A percentile compares a stretch with the other conserved stretches of the same genome.
phyloP scores from a whole-genome alignment of 345 rosid genomes.

The Corchorus olitorius region DNA sequence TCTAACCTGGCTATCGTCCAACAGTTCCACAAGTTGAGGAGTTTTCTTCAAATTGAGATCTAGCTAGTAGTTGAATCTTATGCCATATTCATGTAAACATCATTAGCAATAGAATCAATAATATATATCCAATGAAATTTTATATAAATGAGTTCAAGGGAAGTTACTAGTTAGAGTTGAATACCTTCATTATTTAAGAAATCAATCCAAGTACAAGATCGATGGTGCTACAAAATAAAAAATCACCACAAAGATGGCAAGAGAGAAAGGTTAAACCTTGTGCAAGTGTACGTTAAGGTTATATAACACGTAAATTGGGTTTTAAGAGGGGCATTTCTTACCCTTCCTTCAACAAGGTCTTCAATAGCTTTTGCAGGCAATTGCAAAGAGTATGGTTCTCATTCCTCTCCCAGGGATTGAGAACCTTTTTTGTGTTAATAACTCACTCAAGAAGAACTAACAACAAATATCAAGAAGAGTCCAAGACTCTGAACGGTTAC shows the following conservation, averaged over 20 bases:
- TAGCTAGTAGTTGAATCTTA: slow-evolving; percentile 92
- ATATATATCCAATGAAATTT: slow-evolving; percentile 2
- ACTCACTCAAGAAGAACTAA: no score
- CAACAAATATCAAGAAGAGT: no score
- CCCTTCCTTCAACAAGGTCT: slow-evolving; percentile 94
- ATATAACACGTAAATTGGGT: not conserved
- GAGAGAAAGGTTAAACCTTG: slow-evolving; percentile 17
- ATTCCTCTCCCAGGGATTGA: slow-evolving; percentile 98
- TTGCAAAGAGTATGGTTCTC: slow-evolving; percentile 97
- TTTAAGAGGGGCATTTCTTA: slow-evolving; percentile 38
- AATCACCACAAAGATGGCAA: slow-evolving; percentile 21
- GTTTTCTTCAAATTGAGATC: slow-evolving; percentile 95
- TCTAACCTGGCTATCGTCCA: slow-evolving; percentile 74
- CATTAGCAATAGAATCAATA: not conserved
- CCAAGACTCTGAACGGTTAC: no score
- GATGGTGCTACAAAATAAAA: slow-evolving; percentile 67
- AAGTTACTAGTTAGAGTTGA: slow-evolving; percentile 18
- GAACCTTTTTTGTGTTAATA: slow-evolving; percentile 75
- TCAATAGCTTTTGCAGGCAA: slow-evolving; percentile 99
- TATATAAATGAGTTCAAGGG: not conserved
- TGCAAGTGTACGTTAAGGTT: slow-evolving; percentile 7
- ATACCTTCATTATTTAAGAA: slow-evolving; percentile 95
- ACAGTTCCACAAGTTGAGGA: slow-evolving; percentile 89
- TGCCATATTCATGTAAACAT: slow-evolving; percentile 11
- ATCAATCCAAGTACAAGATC: slow-evolving; percentile 93